Percentiles rank a stretch among this genome's conserved stretches.
Evolutionary conservation across 768 basidiomycete genomes (phyloP).

Genomic region (Epithele typhae): DNA sequence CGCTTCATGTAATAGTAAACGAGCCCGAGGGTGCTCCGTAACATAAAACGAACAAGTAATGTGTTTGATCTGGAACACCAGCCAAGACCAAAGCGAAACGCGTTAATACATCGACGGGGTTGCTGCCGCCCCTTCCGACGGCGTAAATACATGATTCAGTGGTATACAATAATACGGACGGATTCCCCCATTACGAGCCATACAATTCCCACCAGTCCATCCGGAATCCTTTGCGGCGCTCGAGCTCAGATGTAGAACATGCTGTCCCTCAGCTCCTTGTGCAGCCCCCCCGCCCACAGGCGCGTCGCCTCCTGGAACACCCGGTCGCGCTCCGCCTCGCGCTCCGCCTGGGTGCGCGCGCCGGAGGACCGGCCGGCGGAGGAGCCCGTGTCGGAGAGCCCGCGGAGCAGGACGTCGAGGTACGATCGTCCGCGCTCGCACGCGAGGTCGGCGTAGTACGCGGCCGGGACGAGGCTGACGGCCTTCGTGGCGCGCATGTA

Average conservation of each 20-base stretch:
- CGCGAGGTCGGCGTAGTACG: conserved; percentile 79
- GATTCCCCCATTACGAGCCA: too few species aligned
- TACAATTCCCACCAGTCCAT: neutral
- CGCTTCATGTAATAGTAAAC: too few species aligned
- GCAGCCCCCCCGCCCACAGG: conserved; percentile 36
- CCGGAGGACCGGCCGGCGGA: too few species aligned
- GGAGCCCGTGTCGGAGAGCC: too few species aligned
- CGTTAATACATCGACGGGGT: too few species aligned
- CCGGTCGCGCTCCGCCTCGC: conserved; percentile 29
- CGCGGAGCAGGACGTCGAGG: conserved; percentile 62
- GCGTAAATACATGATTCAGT: too few species aligned
- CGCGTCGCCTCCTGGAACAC: conserved; percentile 38
- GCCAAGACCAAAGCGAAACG: too few species aligned
- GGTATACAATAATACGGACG: too few species aligned
- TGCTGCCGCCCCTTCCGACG: too few species aligned
- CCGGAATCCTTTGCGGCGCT: neutral
- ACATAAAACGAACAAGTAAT: too few species aligned
- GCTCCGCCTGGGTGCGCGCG: conserved; percentile 22
- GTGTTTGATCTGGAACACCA: too few species aligned
- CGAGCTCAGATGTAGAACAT: conserved; percentile 70
- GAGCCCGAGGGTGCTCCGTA: too few species aligned
- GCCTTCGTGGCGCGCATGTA: conserved; percentile 84
- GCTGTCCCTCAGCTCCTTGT: conserved; percentile 50
- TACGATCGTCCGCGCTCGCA: conserved; percentile 79
- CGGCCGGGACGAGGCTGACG: conserved; percentile 75